Base-by-base conservation (phyloP, 257 asterid species). In the Nicotiana attenuata region DNA sequence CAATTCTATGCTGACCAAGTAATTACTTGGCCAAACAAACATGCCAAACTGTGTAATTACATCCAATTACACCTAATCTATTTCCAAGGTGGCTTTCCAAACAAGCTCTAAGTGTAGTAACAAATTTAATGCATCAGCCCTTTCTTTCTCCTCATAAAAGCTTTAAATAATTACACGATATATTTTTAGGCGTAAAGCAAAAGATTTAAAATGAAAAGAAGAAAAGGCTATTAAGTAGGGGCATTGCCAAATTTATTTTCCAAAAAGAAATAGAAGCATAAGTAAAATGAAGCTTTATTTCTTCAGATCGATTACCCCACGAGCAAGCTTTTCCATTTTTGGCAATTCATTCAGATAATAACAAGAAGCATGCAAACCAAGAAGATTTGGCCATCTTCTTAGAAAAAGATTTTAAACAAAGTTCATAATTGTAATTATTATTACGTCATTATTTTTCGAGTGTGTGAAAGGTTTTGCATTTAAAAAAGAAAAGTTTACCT, bases 71-170 rank as follows among this genome's bases (percentile, higher is more conserved):
- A n/a, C n/a, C n/a, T n/a, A n/a, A n/a, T n/a, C n/a, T n/a, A n/a
- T n/a, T n/a, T n/a, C n/a, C n/a, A n/a, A n/a, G n/a, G n/a, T n/a
- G n/a, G n/a, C n/a, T n/a, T n/a, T n/a, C n/a, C n/a, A n/a, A n/a
- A n/a, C n/a, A n/a, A n/a, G n/a, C n/a, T n/a, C n/a, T n/a, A n/a
- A 67, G 60, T 1, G 22, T 79, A 64, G 80, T 80, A 65, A 59
- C 20, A 67, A 5, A 13, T 17, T 26, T 15, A 66, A 66, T 66
- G 50, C 76, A 24, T 65, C 41, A 10, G 33, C 33, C 33, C 33
- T 11, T 65, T 0, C 75, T 65, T 31, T 38, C 47, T 38, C 10
- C 47, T 38, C 7, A n/a, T 56, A 56, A 56, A 17, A 56, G 3
- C 63, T 17, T 56, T 0, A 56, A 15, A 56, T 17, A 17, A 56